Conservation (phyloP, 83 land plant genomes). For the Picea abies region DNA sequence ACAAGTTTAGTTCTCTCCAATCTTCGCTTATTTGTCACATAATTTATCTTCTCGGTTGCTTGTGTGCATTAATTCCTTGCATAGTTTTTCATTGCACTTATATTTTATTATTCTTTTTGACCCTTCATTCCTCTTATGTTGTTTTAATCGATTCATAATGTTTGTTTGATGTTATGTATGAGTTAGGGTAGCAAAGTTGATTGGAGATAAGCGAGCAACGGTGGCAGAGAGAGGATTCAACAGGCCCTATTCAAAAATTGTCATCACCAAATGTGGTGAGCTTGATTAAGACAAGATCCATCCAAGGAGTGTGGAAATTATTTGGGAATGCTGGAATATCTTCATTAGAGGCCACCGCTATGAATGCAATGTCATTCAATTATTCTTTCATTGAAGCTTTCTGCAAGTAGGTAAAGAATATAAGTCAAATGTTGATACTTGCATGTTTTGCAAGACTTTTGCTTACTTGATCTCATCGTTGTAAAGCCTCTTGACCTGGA, state of each 20-base stretch:
- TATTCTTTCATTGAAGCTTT: too few species aligned
- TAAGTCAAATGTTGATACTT: too few species aligned
- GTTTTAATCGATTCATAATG: conserved; percentile 3
- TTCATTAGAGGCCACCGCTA: too few species aligned
- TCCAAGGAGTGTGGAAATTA: not conserved
- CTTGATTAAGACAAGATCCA: conserved; percentile 16
- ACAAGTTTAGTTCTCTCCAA: too few species aligned
- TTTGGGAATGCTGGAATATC: not conserved
- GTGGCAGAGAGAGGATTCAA: conserved; percentile 98
- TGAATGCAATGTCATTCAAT: too few species aligned
- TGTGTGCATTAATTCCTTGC: too few species aligned
- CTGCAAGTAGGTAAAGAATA: too few species aligned
- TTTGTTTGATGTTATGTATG: not conserved
- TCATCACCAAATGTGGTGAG: conserved; percentile 82
- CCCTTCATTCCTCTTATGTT: not conserved
- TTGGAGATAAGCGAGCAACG: conserved; percentile 93
- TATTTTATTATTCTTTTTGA: not conserved
- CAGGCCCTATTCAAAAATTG: conserved; percentile 84
- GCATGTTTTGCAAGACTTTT: too few species aligned
- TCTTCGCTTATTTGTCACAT: too few species aligned
- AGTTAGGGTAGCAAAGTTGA: conserved; percentile 87
- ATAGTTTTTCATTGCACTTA: not conserved
- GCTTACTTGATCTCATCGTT: too few species aligned
- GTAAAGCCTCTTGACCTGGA: too few species aligned
- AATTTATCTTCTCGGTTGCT: too few species aligned